Evolutionary conservation across 257 asterid genomes (phyloP), one percentile per base, ranked within the genome.

Genomic region (Coffea eugenioides): DNA sequence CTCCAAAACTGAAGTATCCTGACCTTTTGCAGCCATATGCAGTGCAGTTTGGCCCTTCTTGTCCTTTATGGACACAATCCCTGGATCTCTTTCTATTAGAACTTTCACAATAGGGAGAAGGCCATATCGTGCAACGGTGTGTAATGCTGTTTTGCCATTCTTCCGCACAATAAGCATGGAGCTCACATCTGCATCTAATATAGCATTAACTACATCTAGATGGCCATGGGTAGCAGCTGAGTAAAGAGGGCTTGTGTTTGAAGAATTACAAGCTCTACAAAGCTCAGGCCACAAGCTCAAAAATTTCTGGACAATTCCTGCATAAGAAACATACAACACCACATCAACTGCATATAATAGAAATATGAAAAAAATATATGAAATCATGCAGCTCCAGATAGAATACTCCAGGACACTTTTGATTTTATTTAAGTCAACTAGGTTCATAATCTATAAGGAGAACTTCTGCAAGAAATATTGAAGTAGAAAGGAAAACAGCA

Each of bases 1-100:
- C 77, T 94, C 97, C 13, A 96, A 91, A 39, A 94, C 98, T 13
- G 80, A 71, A 67, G 90, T 73, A 78, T 91, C 90, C 79, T 96
- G 97, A 84, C 99, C 99, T 82, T 96, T 96, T 43, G 91, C 99
- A 78, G 99, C 99, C 99, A 96, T 96, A 82, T 96, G 99, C 80
- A 96, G 87, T 27, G 99, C 98, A 7, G 99, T 96, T 88, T 96
- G 99, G 66, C 97, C 97, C 86, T 96, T 96, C 90, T 91, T 94
- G 80, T 96, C 99, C 84, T 92, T 96, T 72, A 90, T 86, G 41
- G 97, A 49, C 49, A 96, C 87, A 71, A 94, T 91, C 46, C 89
- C 94, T 0, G 97, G 92, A 88, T 94, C 97, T 81, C 91, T 87
- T 65, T 82, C 87, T 21, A 94, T 88, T 76, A 96, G 97, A 72